Evolutionary conservation across 768 basidiomycete species (phyloP), one percentile per base, ranked within the genome.

Genomic region (Agrocybe praecox): DNA sequence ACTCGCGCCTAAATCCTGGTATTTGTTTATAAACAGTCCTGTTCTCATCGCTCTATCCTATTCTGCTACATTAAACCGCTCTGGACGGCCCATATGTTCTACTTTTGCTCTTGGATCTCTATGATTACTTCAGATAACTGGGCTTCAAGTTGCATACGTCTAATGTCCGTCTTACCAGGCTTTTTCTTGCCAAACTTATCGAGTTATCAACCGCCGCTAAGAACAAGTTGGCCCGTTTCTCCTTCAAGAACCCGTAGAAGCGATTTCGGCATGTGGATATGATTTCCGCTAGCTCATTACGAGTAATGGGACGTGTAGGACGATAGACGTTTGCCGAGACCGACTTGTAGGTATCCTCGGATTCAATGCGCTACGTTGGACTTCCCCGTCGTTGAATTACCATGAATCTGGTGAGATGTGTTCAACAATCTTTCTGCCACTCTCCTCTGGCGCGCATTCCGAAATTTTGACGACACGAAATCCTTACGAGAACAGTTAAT

Each of bases 401-500:
- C 53, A 33, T 34, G 34, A 56, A 56, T 56, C 40, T 60, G 52
- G 54, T 52, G 50, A 56, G 36, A 56, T 46, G 52, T 56, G 57
- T 46, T 62, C 57, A 56, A 58, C 53, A 56, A 55, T 52, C 58
- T 59, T 59, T 56, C 42, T 49, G 48, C 52, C 36, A 40, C 36
- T 40, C 36, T 40, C 14, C 36, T 40, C 36, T 40, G 36, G 53
- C 21, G 33, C 53, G 46, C 52, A 47, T 51, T 52, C 49, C 52
- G 22, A 24, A 18, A 53, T 45, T 54, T 40, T 52, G 52, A 65
- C 53, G 48, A 51, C 61, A 49, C 58, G 36, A 55, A 57, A 49
- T 40, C 49, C 44, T 65, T 62, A 65, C 63, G 63, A 65, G 58
- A 62, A 52, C 59, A 49, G 45, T 65, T 65, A 60, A 65, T 65